These are phyloP conservation scores for Colletotrichum sp. DNA, from an alignment of 2,329 filamentous ascomycete genomes.

Conservation along the genomic window DNA sequence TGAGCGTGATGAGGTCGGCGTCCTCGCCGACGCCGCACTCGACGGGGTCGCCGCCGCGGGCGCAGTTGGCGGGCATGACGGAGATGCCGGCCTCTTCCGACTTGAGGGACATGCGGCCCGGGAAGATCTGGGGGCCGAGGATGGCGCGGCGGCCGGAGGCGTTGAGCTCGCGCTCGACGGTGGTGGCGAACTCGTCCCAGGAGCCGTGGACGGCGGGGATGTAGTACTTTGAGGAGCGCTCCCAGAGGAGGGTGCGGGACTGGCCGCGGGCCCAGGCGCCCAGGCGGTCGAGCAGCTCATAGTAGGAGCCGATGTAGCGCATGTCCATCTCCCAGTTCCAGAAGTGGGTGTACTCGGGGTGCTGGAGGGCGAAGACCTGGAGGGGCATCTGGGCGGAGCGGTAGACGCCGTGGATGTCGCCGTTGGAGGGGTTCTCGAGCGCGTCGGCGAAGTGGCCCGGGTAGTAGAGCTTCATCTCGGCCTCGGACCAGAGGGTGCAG, in stretches of 20 bases:
- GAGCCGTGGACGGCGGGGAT: slow-evolving; percentile 72
- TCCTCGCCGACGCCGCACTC: slow-evolving; percentile 73
- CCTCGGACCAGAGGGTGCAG: slow-evolving; percentile 83
- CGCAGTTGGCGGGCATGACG: slow-evolving; percentile 60
- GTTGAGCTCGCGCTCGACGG: slow-evolving; percentile 66
- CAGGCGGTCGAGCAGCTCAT: slow-evolving; percentile 75
- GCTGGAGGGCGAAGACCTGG: slow-evolving; percentile 66
- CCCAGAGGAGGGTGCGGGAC: slow-evolving; percentile 76
- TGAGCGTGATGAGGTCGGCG: slow-evolving; percentile 78
- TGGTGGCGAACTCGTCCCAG: slow-evolving; percentile 74
- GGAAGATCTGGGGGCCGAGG: slow-evolving; percentile 69
- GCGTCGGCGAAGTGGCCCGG: slow-evolving; percentile 72
- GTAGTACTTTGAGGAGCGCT: slow-evolving; percentile 78
- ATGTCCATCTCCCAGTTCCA: slow-evolving; percentile 78
- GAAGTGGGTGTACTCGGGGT: slow-evolving; percentile 69
- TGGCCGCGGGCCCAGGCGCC: slow-evolving; percentile 71
- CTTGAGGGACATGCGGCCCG: slow-evolving; percentile 50
- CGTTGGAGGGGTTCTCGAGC: slow-evolving; percentile 61
- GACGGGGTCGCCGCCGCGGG: slow-evolving; percentile 52
- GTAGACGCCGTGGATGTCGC: slow-evolving; percentile 72
- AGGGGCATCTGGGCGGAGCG: slow-evolving; percentile 67
- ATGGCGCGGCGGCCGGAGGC: slow-evolving; percentile 58
- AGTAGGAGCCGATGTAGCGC: slow-evolving; percentile 68
- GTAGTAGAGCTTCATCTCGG: slow-evolving; percentile 83
- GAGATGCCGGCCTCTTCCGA: slow-evolving; percentile 58